Conservation (phyloP, 23 red algal genomes). For the Gracilaria gracilis region DNA sequence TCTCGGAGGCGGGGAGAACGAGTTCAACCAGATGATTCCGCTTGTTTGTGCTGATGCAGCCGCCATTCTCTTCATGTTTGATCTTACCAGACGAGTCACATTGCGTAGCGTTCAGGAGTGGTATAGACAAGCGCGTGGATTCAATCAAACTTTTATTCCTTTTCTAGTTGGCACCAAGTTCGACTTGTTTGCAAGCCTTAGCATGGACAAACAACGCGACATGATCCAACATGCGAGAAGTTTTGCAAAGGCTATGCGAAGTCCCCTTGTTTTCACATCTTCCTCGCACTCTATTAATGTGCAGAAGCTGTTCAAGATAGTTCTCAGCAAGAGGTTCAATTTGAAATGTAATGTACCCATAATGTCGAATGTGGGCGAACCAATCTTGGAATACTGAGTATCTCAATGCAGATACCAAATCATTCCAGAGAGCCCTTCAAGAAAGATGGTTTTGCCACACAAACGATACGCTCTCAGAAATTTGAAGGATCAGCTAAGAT, state of each 20-base stretch:
- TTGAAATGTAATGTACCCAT: conserved; percentile 78
- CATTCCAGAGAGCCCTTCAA: not conserved
- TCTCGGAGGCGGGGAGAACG: conserved; percentile 89
- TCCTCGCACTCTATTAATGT: conserved; percentile 96
- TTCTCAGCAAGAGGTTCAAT: conserved; percentile 90
- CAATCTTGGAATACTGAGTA: conserved; percentile 85
- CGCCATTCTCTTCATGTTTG: conserved; percentile 99
- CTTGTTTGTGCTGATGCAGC: conserved; percentile 90
- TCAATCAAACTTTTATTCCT: conserved; percentile 92
- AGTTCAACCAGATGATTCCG: conserved; percentile 98
- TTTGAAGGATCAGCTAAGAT: not conserved
- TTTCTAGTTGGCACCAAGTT: conserved; percentile 99
- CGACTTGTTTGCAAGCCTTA: conserved; percentile 83
- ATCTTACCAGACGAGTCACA: conserved; percentile 90
- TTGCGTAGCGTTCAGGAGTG: conserved; percentile 92
- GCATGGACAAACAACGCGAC: conserved; percentile 83
- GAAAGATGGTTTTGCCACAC: not conserved
- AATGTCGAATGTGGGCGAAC: conserved; percentile 83
- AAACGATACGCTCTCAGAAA: not conserved
- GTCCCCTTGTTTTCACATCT: conserved; percentile 90
- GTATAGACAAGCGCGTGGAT: conserved; percentile 91
- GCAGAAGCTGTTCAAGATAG: conserved; percentile 97
- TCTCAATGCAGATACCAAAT: not conserved
- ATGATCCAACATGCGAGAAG: conserved; percentile 88
- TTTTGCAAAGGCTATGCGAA: conserved; percentile 96